These are phyloP conservation scores for Ephemerocybe angulata DNA, from an alignment of 768 basidiomycete genomes.

Conservation along the genomic window DNA sequence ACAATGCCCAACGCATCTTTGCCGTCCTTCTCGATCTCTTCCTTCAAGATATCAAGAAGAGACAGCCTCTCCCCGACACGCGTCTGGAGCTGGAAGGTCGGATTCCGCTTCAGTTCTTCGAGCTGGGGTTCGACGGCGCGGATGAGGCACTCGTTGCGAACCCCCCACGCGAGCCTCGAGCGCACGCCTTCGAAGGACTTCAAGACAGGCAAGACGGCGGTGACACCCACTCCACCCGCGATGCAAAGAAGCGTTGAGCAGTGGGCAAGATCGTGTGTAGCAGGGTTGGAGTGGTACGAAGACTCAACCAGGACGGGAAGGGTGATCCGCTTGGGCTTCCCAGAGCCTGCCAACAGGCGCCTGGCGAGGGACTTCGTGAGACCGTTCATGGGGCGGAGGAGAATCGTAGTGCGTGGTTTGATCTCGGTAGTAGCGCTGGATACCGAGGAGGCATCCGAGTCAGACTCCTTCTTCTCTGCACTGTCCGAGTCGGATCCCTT, in stretches of 20 bases:
- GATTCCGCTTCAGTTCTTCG: not conserved
- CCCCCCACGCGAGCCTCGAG: slow-evolving; percentile 3
- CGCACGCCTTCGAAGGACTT: slow-evolving; percentile 4
- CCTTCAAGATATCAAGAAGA: slow-evolving; percentile 1
- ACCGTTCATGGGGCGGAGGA: slow-evolving; percentile 7
- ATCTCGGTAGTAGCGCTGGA: not conserved
- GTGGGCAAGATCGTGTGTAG: not conserved
- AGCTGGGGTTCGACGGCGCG: slow-evolving; percentile 6
- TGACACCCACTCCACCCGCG: slow-evolving; percentile 11
- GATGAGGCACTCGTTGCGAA: slow-evolving; percentile 2
- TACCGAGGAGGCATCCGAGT: not conserved
- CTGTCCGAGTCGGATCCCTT: not conserved
- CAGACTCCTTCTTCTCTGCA: not conserved
- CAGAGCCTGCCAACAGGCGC: too few relatives aligned
- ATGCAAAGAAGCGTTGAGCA: slow-evolving; percentile 10
- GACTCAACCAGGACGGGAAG: slow-evolving; percentile 9
- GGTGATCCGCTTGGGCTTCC: not conserved
- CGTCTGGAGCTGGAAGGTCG: slow-evolving; percentile 1
- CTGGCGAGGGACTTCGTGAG: not conserved
- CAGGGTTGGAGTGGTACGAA: slow-evolving; percentile 10
- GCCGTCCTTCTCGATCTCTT: slow-evolving; percentile 4
- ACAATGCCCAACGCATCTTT: slow-evolving; percentile 4
- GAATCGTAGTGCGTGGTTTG: not conserved
- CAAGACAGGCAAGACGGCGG: slow-evolving; percentile 6
- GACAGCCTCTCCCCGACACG: slow-evolving; percentile 3